Percentiles rank a stretch among this genome's conserved stretches.
Evolutionary conservation across 208 protist genomes (phyloP).

Genomic region (Strigomonas galati): DNA sequence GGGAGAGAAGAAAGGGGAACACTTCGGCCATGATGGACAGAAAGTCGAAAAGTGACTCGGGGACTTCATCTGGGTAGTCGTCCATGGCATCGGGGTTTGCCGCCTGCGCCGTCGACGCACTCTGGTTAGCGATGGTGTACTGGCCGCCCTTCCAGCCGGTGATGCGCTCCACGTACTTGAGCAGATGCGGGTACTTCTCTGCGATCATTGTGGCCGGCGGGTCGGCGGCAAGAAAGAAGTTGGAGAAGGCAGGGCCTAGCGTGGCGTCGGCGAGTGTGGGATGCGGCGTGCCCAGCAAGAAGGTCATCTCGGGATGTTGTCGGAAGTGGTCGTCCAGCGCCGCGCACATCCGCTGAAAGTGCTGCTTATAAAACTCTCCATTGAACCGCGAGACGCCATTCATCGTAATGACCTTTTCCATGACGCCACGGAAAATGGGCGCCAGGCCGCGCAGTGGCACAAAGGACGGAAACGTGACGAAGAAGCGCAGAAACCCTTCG

Average conservation of each 20-base stretch:
- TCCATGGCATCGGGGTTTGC: neutral
- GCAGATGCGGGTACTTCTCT: conserved; percentile 63
- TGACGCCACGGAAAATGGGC: conserved; percentile 41
- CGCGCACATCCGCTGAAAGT: conserved; percentile 72
- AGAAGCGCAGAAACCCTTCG: conserved; percentile 74
- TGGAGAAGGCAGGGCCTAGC: conserved; percentile 71
- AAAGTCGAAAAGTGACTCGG: conserved; percentile 59
- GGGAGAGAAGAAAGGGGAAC: conserved; percentile 80
- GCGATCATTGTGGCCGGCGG: conserved; percentile 58
- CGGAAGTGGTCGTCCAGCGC: conserved; percentile 71
- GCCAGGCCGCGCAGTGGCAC: conserved; percentile 42
- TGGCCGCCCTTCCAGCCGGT: conserved; percentile 66
- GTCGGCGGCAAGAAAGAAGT: conserved; percentile 76
- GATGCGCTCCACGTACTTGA: conserved; percentile 68
- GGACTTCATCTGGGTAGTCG: conserved; percentile 68
- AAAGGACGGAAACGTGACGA: conserved; percentile 47
- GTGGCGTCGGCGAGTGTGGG: conserved; percentile 81
- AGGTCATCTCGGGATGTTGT: conserved; percentile 28
- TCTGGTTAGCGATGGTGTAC: neutral
- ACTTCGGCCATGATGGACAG: conserved; percentile 76
- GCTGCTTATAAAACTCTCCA: conserved; percentile 72
- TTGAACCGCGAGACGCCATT: conserved; percentile 67
- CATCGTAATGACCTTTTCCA: conserved; percentile 42
- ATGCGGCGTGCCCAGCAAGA: conserved; percentile 78
- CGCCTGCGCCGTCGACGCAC: neutral